phyloP scores from a whole-genome alignment of 1,139 yeast genomes.

The Candida sanyaensis region DNA sequence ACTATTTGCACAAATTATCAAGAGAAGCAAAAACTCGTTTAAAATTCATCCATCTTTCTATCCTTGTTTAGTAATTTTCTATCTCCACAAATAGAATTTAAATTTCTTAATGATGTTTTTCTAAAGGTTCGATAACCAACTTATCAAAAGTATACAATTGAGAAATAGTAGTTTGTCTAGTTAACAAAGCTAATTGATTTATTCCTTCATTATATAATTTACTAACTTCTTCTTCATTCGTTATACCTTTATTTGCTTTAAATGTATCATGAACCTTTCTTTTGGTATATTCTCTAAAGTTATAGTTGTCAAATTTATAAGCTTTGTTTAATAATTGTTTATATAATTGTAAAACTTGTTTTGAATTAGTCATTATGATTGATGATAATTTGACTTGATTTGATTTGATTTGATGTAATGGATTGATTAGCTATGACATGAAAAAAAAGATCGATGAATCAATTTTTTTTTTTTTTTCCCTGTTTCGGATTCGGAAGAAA shows the following conservation, averaged over 20 bases:
- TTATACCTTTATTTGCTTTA: slow-evolving; percentile 48
- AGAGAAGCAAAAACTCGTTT: too few species aligned
- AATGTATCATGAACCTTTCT: slow-evolving; percentile 74
- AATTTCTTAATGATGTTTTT: slow-evolving; percentile 15
- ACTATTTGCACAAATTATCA: too few species aligned
- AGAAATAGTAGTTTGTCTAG: slow-evolving; percentile 81
- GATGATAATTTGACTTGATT: too few species aligned
- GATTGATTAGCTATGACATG: too few species aligned
- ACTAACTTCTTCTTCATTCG: slow-evolving; percentile 49
- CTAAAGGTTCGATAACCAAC: slow-evolving; percentile 76
- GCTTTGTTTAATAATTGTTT: slow-evolving; percentile 70
- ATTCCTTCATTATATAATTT: slow-evolving; percentile 56
- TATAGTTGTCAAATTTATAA: slow-evolving; percentile 75
- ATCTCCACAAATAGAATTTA: too few species aligned
- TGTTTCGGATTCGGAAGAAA: not conserved
- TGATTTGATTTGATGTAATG: too few species aligned
- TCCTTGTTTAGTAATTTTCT: too few species aligned
- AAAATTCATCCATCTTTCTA: too few species aligned
- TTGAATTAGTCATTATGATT: slow-evolving; percentile 33
- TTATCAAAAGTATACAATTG: slow-evolving; percentile 89
- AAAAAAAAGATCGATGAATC: not conserved
- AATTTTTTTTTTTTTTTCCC: not conserved
- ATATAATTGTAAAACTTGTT: slow-evolving; percentile 59
- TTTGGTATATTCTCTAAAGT: slow-evolving; percentile 82
- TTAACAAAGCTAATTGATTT: slow-evolving; percentile 63